Conservation (phyloP, 371 early-diverging fungal species). For the Apophysomyces variabilis region DNA sequence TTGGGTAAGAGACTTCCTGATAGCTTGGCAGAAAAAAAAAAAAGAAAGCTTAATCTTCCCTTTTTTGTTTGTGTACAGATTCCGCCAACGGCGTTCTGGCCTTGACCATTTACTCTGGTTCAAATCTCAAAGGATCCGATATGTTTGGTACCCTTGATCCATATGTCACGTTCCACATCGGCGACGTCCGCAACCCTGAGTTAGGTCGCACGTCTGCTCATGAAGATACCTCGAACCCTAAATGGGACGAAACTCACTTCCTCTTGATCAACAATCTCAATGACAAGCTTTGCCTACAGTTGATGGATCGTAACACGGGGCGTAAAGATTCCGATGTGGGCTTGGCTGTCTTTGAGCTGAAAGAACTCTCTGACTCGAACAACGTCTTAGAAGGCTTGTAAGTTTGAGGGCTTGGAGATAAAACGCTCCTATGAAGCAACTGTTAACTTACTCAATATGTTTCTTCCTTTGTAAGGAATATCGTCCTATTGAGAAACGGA, state of each 20-base stretch:
- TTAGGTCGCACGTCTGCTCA: slow-evolving; percentile 61
- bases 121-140: slow-evolving; percentile 83
- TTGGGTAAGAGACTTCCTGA: slow-evolving; percentile 24
- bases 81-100: slow-evolving; percentile 86
- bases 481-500: slow-evolving; percentile 45
- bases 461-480: slow-evolving; percentile 17
- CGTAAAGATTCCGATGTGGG: slow-evolving; percentile 47
- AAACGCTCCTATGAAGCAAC: not conserved
- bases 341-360: slow-evolving; percentile 61
- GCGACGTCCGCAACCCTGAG: slow-evolving; percentile 64
- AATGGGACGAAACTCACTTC: slow-evolving; percentile 53
- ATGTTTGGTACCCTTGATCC: slow-evolving; percentile 89
- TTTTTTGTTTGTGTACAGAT: slow-evolving; percentile 26
- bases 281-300: slow-evolving; percentile 39
- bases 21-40: not conserved
- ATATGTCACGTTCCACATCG: slow-evolving; percentile 73
- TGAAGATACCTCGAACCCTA: slow-evolving; percentile 61
- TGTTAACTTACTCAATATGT: not conserved
- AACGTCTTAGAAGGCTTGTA: slow-evolving; percentile 42
- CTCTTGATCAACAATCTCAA: slow-evolving; percentile 44
- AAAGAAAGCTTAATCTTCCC: not conserved
- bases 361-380: slow-evolving; percentile 54
- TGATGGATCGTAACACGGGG: slow-evolving; percentile 51
- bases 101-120: slow-evolving; percentile 77
- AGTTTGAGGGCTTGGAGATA: not conserved